Conservation (phyloP, 306 rosid species). For the Castanospermum australe region DNA sequence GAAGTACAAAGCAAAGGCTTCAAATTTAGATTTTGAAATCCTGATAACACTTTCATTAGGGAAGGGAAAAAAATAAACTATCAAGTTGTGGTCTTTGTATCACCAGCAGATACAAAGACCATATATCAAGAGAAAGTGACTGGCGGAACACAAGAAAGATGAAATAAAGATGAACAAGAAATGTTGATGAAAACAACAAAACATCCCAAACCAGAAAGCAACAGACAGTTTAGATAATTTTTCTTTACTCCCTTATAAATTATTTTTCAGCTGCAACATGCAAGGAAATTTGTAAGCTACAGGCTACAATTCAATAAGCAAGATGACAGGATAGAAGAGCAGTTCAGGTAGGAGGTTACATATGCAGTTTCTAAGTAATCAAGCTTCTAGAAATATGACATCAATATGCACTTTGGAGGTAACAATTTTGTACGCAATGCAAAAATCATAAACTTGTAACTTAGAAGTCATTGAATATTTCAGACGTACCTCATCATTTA, state of each 20-base stretch:
- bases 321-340: neutral
- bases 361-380: too few species aligned
- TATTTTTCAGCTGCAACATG: neutral
- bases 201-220: neutral
- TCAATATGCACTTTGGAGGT: too few species aligned
- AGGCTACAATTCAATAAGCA: neutral
- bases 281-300: too few species aligned
- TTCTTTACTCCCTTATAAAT: neutral
- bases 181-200: neutral
- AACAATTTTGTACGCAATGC: neutral
- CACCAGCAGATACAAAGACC: constrained; percentile 1
- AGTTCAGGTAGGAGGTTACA: neutral
- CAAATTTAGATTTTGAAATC: neutral
- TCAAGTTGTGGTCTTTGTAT: neutral
- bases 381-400: too few species aligned
- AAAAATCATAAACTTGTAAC: constrained; percentile 7
- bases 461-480: neutral
- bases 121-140: constrained; percentile 1
- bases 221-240: neutral
- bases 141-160: neutral
- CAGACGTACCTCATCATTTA: constrained; percentile 59
- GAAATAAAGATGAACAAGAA: neutral
- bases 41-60: neutral
- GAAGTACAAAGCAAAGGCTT: neutral
- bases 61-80: too few species aligned